phyloP scores from a whole-genome alignment of 2,329 filamentous ascomycete genomes.

The Botryosphaeria agaves region DNA sequence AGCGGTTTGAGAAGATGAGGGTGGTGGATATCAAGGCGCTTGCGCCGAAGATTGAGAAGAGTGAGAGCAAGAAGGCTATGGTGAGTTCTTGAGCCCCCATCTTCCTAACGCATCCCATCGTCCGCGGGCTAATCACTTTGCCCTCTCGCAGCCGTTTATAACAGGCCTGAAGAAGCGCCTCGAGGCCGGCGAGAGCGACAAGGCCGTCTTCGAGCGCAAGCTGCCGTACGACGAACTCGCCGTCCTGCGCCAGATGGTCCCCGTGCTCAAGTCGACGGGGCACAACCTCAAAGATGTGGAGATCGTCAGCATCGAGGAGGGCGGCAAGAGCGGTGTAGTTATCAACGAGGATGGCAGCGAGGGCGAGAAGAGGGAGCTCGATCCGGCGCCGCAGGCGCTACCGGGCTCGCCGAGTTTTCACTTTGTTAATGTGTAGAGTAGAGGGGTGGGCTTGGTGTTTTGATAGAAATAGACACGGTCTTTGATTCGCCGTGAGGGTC shows the following conservation, averaged over 20 bases:
- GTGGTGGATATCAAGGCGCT: constrained; percentile 68
- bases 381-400: constrained; percentile 51
- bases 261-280: constrained; percentile 59
- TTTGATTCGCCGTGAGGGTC: too few species aligned
- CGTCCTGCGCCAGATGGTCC: constrained; percentile 61
- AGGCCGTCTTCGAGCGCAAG: constrained; percentile 63
- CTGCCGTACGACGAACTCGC: constrained; percentile 72
- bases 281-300: constrained; percentile 52
- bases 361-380: constrained; percentile 39
- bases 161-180: constrained; percentile 75
- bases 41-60: constrained; percentile 61
- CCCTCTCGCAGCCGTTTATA: too few species aligned
- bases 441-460: too few species aligned
- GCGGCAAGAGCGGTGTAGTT: constrained; percentile 44
- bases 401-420: constrained; percentile 69
- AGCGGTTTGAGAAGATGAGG: constrained; percentile 46
- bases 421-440: constrained; percentile 66
- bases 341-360: constrained; percentile 33
- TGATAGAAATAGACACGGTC: too few species aligned
- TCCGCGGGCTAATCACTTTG: too few species aligned
- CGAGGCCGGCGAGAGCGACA: constrained; percentile 45
- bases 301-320: constrained; percentile 54
- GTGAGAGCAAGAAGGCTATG: constrained; percentile 96
- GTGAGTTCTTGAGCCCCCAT: too few species aligned
- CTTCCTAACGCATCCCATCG: too few species aligned